Evolutionary conservation across 139 green algal species (phyloP), one percentile per base, ranked within the genome.

Genomic region (Diplosphaera chodatii): DNA sequence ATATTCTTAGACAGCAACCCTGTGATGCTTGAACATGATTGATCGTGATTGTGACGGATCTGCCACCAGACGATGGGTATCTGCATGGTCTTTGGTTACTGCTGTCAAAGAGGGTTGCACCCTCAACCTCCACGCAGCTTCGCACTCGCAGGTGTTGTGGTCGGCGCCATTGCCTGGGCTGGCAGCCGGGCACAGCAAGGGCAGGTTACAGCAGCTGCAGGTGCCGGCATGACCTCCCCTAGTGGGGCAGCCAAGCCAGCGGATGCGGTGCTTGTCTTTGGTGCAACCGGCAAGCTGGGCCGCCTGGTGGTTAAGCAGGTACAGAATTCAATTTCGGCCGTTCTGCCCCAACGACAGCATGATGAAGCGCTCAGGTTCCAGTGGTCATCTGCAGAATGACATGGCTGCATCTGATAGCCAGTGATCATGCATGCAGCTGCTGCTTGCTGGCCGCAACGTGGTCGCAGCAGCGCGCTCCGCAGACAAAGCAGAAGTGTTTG

Each of bases 191-290:
- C 48, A 25, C 48, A 59, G 31, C 30, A 48, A 32, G 32, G 64
- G 31, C 31, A 27, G 31, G 4, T 40, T 32, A 48, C 31, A 37
- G n/a, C 68, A 32, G 37, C 37, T 20, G 48, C 48, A 10, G 55
- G 72, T 23, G 20, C 59, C 37, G 48, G 40, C 22, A 30, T 27
- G 23, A 32, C 15, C 23, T 29, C 69, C 29, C 56, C 68, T 5
- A 31, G 64, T 1, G 66, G 70, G 6, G 77, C 69, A 67, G 23
- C 77, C 48, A 59, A 79, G 1, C 77, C 87, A 0, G 66, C 92
- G 67, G 81, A 93, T 71, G 89, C 91, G 0, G 85, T 96, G 37
- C 74, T 97, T 8, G 90, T 97, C 20, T 83, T 97, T 65, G 91
- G 91, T 13, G 82, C 85, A 3, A 87, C 80, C 5, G 91, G 91